Base-by-base conservation (phyloP, 2,329 filamentous ascomycete genomes). In the Calonectria pauciramosa region DNA sequence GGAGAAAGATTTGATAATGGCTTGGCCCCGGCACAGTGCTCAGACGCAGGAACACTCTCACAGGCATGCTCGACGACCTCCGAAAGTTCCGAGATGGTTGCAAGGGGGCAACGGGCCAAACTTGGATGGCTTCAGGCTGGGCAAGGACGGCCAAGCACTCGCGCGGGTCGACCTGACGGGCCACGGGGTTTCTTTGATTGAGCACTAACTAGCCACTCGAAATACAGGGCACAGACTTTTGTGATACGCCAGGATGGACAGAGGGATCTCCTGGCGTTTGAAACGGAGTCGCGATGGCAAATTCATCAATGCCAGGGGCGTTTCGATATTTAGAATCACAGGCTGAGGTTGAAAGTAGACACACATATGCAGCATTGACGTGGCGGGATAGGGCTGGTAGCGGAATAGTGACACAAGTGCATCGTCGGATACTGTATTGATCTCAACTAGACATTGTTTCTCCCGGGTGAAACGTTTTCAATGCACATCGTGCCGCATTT, bases 361-460 rank as follows among this genome's bases (percentile, higher is more conserved):
- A 41, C 34, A 28, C 34, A 41, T 28, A 41, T 26, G 32, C 32
- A 60, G 36, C 56, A 41, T 63, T 41, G 56, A 63, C 56, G 56
- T 63, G 56, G 56, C 56, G 56, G 36, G 23, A 63, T 28, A 63
- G 36, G 56, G 56, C 56, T 63, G 56, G 56, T 18, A 63, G 56
- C 7, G 56, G 34, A 41, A 41, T 13, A 63, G 10, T 47, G 38
- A 63, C 23, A 23, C 56, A 41, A 28, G 36, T 36, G 13, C 26
- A 63, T 41, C 8, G 6, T 34, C 41, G 36, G 36, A 38, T n/a
- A 28, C 11, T 60, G 34, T 16, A 26, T 16, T 23, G 7, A 38
- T 26, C 9, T 36, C 10, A 11, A 28, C 36, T 63, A 14, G 56
- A 63, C 23, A 28, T 28, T 63, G 56, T 63, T 63, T 63, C 34